Base-by-base conservation (phyloP, 805 yeast species). In the Kodamaea jinghongensis region DNA sequence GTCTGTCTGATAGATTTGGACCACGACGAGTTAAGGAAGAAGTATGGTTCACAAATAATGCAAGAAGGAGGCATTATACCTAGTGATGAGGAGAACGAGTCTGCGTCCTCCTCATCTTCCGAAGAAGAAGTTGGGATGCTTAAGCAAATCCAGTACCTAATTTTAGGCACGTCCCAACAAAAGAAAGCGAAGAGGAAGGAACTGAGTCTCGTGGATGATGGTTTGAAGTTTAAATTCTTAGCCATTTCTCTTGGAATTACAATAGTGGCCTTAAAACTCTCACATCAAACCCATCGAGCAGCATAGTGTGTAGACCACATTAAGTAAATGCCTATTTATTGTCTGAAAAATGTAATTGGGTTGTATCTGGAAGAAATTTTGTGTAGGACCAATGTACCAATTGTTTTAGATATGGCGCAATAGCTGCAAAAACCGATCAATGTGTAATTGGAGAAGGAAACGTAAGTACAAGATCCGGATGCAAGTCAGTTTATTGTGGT, bases 231-330 rank as follows among this genome's bases (percentile, higher is more conserved):
- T 46, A 70, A 67, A 49, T 70, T 70, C 39, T 54, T 70, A 31
- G 63, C 70, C 32, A 60, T 70, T 26, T 68, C 71, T 7, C 50
- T 70, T 28, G 74, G 73, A 13, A 69, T 70, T 4, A 54, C 65
- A 43, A 61, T 70, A 28, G 51, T 70, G 29, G 73, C 71, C 1
- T 49, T 67, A 28, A 58, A 61, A 40, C 63, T 67, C 41, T 62
- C 71, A 22, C 51, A 52, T 31, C 56, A 50, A 36, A 41, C 34
- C 31, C 44, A 36, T 7, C 34, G 32, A 13, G 17, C 41, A 5
- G 35, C 35, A 7, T 32, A 32, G 26, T 20, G 35, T 32, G 35
- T 32, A 32, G 35, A 32, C 23, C 35, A 32, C 13, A 32, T 32
- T n/a, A 16, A 32, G 15, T 11, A 10, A 12, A 31, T 16, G 17